Base-by-base conservation (phyloP, 345 rosid genomes). In the Streptanthus diversifolius region DNA sequence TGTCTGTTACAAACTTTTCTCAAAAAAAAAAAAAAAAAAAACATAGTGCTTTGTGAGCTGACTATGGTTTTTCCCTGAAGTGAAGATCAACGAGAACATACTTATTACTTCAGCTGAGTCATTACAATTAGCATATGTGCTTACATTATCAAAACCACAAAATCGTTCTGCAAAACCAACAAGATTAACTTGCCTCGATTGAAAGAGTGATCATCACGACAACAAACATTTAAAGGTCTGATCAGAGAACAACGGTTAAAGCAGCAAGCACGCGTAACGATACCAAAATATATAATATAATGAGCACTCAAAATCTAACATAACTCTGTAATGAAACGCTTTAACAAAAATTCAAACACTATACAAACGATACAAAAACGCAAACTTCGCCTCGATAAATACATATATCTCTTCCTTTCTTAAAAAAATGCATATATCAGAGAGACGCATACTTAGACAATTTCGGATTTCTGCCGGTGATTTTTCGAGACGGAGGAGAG, bases 1-100 rank as follows among this genome's bases (percentile, higher is more conserved):
- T 22, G 36, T 22, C 24, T 19, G 35, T 74, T 4, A 18, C 44
- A 10, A 47, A 29, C 78, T n/a, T n/a, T n/a, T n/a, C n/a, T n/a
- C n/a, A n/a, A n/a, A n/a, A n/a, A n/a, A 66, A 67, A 17, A 48
- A 25, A 36, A 33, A 6, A 24, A 65, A 32, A 56, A 55, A 33
- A 35, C 30, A 17, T 55, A 12, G 12, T 72, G 24, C 55, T 53
- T 55, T 36, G 7, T 65, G 66, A 24, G 59, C 59, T 73, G 71
- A n/a, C n/a, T n/a, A n/a, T n/a, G n/a, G n/a, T n/a, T n/a, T n/a
- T n/a, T n/a, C n/a, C n/a, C n/a, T n/a, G n/a, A 24, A 11, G 8
- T 24, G n/a, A 25, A 44, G 17, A 63, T 63, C n/a, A 40, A 14
- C 8, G 7, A 18, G 15, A 44, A 63, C 39, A 17, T 44, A 62